Evolutionary conservation across 2,329 filamentous ascomycete species (phyloP), one percentile per base, ranked within the genome.

Genomic region (Talaromyces sp.): DNA sequence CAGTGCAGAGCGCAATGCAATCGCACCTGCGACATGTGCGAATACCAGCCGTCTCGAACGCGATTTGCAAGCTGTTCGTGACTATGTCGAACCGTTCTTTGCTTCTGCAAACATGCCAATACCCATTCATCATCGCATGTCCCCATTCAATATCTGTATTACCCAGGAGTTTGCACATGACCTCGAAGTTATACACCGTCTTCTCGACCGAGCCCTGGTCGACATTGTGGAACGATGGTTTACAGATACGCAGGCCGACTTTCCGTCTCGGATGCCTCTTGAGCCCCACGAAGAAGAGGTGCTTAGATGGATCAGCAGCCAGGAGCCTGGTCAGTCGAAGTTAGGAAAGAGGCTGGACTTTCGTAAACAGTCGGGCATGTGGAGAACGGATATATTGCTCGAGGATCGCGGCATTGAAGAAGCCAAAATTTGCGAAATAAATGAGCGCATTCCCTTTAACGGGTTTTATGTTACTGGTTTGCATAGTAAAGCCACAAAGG

Each of bases 201-300:
- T 67, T 2, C 57, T 70, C 13, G 57, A 61, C 19, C 48, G 61
- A 4, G 67, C 67, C 15, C 60, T 69, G 6, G 61, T 60, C n/a
- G 63, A 69, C 53, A 69, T 70, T 33, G 62, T 70, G 3, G 61
- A 67, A 22, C 54, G 68, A 60, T 70, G 67, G 67, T 67, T 64
- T 63, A 61, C 61, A 1, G 69, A 70, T 45, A 8, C 35, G 0
- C 43, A 62, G 8, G 64, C 67, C 1, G 19, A 53, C 2, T 66
- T 70, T 25, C 64, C 66, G 4, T 36, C 52, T 8, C 58, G 65
- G 2, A 68, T 70, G 68, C 67, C 68, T 6, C 52, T 70, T 33
- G 67, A 69, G 41, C 39, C 58, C 1, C 54, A 64, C 2, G 68
- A 68, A 37, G 67, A 69, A 40, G 60, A 63, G 22, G 48, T 69